phyloP scores from a whole-genome alignment of 495 filamentous ascomycete genomes.

The Aspergillus diversus region DNA sequence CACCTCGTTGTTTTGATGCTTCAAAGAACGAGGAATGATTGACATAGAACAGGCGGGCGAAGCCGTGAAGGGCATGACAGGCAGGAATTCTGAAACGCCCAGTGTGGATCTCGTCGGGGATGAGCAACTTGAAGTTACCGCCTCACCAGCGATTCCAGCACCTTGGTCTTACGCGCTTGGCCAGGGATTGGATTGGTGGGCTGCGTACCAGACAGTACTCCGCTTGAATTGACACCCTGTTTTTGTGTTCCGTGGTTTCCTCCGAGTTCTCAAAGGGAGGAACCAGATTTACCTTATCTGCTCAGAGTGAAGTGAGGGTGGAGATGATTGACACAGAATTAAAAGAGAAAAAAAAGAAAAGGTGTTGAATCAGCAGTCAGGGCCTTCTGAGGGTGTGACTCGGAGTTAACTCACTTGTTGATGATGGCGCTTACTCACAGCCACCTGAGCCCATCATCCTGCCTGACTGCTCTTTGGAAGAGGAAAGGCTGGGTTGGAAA shows the following conservation, averaged over 20 bases:
- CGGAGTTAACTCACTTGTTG: not conserved
- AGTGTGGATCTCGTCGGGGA: conserved; percentile 15
- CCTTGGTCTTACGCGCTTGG: conserved; percentile 4
- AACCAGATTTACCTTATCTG: conserved; percentile 1
- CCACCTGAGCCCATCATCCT: conserved; percentile 1
- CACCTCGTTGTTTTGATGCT: too few species aligned
- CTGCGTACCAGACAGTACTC: not conserved
- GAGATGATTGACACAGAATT: not conserved
- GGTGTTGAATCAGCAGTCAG: too few species aligned
- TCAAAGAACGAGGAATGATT: conserved; percentile 3
- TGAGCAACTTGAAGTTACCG: not conserved
- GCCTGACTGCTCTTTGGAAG: not conserved
- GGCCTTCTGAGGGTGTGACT: not conserved
- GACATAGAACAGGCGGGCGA: conserved; percentile 7
- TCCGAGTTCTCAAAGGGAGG: not conserved
- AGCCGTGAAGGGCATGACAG: conserved; percentile 13
- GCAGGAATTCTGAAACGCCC: conserved; percentile 21
- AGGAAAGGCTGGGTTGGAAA: not conserved
- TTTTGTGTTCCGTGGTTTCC: not conserved
- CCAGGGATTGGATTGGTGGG: conserved; percentile 4
- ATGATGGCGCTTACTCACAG: conserved; percentile 4
- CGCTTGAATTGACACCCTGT: not conserved
- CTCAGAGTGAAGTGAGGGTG: not conserved
- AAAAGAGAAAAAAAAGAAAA: too few species aligned
- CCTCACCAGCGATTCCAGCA: conserved; percentile 10